Conservation (phyloP, 78 protist species). For the Tieghemostelium lacteum region DNA sequence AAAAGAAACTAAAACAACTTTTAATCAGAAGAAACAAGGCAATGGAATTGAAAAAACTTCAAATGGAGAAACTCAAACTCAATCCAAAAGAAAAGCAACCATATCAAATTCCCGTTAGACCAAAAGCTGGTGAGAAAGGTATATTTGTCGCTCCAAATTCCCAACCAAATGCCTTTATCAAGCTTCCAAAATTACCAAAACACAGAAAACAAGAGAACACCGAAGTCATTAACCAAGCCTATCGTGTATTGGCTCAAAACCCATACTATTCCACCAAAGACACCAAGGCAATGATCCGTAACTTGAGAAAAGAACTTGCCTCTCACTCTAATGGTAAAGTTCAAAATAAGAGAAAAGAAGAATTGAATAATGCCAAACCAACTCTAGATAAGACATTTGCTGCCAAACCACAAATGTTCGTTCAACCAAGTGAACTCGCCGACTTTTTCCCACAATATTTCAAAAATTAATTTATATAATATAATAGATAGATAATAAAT, state of each 20-base stretch:
- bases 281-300: slow-evolving; percentile 3
- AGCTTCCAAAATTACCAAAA: background rate
- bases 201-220: background rate
- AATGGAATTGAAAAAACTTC: background rate
- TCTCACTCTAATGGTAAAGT: background rate
- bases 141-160: background rate
- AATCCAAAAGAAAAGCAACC: slow-evolving; percentile 7
- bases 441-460: background rate
- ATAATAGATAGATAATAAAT: background rate
- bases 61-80: background rate
- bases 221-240: slow-evolving; percentile 3
- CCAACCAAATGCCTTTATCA: slow-evolving; percentile 59
- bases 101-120: background rate
- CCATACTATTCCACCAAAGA: slow-evolving; percentile 19
- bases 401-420: slow-evolving; percentile 1
- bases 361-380: background rate
- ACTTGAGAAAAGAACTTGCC: background rate
- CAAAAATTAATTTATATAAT: too few relatives aligned
- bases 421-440: slow-evolving; percentile 1
- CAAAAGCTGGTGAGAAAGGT: slow-evolving; percentile 23
- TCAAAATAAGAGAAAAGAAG: background rate
- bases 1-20: slow-evolving; percentile 30
- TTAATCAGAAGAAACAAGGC: slow-evolving; percentile 44
- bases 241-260: slow-evolving; percentile 26
- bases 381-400: background rate